A percentile compares a stretch with the other conserved stretches of the same genome.
Evolutionary conservation across 192 early-diverging fungal species (phyloP).

Genomic region (Backusella luteola): DNA sequence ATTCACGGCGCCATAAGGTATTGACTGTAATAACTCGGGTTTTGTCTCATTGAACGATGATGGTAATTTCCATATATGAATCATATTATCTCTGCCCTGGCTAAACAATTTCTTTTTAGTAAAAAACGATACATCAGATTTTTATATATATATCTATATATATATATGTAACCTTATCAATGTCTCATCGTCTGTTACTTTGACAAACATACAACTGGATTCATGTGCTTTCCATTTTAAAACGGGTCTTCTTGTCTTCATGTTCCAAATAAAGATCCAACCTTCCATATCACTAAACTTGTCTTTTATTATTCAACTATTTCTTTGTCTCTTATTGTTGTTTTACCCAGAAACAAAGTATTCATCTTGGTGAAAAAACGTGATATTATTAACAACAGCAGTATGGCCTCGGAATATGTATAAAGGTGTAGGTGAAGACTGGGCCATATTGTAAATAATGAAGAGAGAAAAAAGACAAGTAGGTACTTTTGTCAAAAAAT

Average conservation of each 20-base stretch:
- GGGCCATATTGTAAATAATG: not conserved
- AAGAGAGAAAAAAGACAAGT: not conserved
- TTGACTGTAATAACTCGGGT: not conserved
- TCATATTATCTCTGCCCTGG: constrained; percentile 34
- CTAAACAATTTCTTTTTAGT: constrained; percentile 5
- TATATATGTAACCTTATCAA: constrained; percentile 19
- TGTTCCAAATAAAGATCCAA: constrained; percentile 24
- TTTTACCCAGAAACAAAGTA: constrained; percentile 32
- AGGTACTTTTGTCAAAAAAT: too few species aligned
- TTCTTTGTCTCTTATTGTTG: not conserved
- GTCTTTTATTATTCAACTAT: not conserved
- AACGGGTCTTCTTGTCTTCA: constrained; percentile 24
- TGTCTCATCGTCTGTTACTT: constrained; percentile 2
- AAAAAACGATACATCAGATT: not conserved
- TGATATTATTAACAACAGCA: constrained; percentile 21
- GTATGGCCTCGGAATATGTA: constrained; percentile 37
- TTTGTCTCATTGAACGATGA: not conserved
- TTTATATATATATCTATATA: not conserved
- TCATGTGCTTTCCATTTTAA: constrained; percentile 31
- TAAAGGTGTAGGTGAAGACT: constrained; percentile 18
- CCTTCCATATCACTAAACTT: constrained; percentile 28
- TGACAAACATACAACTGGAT: constrained; percentile 20
- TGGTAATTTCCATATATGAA: constrained; percentile 30
- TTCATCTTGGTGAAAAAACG: constrained; percentile 18
- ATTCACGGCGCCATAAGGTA: constrained; percentile 23